phyloP scores from a whole-genome alignment of 2,329 filamentous ascomycete genomes.

The Orbilia oligospora region DNA sequence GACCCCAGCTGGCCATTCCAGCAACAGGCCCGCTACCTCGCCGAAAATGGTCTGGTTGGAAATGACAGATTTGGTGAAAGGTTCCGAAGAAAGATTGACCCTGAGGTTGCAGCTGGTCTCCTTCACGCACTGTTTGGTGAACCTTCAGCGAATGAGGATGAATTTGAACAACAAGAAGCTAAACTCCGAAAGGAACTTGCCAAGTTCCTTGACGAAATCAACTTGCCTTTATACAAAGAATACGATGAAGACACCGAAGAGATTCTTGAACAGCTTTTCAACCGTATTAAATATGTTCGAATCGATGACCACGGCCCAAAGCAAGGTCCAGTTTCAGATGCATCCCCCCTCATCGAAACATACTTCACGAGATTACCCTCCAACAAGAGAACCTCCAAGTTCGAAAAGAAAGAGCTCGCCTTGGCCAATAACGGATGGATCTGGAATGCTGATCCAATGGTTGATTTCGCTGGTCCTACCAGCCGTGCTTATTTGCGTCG shows the following conservation, averaged over 20 bases:
- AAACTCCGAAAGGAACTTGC: constrained; percentile 72
- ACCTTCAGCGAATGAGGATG: constrained; percentile 71
- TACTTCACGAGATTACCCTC: constrained; percentile 92
- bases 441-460: constrained; percentile 94
- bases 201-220: constrained; percentile 83
- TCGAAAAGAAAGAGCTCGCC: constrained; percentile 81
- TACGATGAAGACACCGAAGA: constrained; percentile 87
- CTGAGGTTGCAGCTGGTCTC: constrained; percentile 78
- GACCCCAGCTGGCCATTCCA: constrained; percentile 69
- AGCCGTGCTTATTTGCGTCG: constrained; percentile 94
- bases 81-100: constrained; percentile 79
- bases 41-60: constrained; percentile 78
- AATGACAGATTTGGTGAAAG: constrained; percentile 83
- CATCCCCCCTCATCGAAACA: constrained; percentile 87
- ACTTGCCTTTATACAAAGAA: constrained; percentile 90
- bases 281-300: constrained; percentile 93
- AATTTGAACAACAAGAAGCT: constrained; percentile 71
- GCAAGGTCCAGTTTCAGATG: constrained; percentile 80
- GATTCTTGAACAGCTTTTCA: constrained; percentile 91
- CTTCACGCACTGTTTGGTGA: constrained; percentile 78
- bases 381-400: constrained; percentile 82
- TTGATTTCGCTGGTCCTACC: constrained; percentile 90
- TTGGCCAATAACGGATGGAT: constrained; percentile 98
- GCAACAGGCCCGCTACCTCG: constrained; percentile 75
- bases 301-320: constrained; percentile 93